Percentiles rank a stretch among this genome's conserved stretches.
Evolutionary conservation across 441 rosid genomes (phyloP).

Genomic region (Melastoma candidum): DNA sequence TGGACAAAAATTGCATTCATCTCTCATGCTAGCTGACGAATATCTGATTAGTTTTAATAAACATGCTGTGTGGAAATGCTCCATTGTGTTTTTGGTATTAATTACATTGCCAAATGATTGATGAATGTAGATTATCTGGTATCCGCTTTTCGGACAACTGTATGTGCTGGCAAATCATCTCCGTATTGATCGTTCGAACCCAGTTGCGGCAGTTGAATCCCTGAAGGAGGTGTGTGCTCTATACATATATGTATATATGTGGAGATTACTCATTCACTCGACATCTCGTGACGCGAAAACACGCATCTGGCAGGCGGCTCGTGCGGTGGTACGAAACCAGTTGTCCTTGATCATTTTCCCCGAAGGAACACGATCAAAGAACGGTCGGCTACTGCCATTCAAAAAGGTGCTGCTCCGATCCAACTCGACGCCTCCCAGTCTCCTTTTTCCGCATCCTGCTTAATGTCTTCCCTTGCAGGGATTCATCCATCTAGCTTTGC

Average conservation of each 20-base stretch:
- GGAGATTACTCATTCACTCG: background rate
- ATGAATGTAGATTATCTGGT: slow-evolving; percentile 39
- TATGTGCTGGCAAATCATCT: slow-evolving; percentile 44
- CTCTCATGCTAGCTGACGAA: too few relatives aligned
- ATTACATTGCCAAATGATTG: background rate
- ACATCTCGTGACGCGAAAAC: too few relatives aligned
- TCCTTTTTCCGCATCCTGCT: background rate
- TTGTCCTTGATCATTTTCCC: slow-evolving; percentile 45
- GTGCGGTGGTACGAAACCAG: slow-evolving; percentile 22
- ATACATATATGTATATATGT: background rate
- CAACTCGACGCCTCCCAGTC: background rate
- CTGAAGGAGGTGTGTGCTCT: slow-evolving; percentile 33
- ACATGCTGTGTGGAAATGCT: too few relatives aligned
- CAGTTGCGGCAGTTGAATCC: slow-evolving; percentile 31
- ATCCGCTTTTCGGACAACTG: slow-evolving; percentile 48
- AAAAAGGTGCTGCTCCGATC: slow-evolving; percentile 29
- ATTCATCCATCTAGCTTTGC: slow-evolving; percentile 44
- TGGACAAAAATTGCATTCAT: too few relatives aligned
- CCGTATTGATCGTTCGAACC: slow-evolving; percentile 45
- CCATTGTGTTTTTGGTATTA: background rate
- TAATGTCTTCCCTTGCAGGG: slow-evolving; percentile 26
- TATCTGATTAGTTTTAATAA: too few relatives aligned
- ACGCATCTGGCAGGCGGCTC: slow-evolving; percentile 28
- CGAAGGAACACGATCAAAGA: slow-evolving; percentile 45
- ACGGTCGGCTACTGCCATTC: slow-evolving; percentile 38